Evolutionary conservation across 169 alveolate genomes (phyloP).

Genomic region (Eimeria sp.): DNA sequence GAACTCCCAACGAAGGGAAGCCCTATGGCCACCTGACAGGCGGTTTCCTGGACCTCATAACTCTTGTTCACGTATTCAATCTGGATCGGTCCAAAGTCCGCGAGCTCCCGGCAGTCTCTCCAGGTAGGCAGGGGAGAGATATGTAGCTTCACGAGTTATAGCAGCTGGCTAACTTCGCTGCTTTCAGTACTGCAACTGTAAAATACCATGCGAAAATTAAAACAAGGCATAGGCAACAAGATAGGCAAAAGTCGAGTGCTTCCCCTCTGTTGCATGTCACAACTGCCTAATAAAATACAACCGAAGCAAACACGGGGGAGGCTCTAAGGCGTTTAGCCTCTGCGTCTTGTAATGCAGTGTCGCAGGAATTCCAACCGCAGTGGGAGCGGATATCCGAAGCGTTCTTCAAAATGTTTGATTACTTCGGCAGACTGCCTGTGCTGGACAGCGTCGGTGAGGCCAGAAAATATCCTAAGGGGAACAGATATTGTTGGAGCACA

Average conservation of each 20-base stretch:
- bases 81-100: conserved; percentile 37
- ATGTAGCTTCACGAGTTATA: not conserved
- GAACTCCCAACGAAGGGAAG: conserved; percentile 45
- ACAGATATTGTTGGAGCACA: not conserved
- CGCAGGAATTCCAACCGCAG: conserved; percentile 7
- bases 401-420: conserved; percentile 22
- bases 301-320: not conserved
- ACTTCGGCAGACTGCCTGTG: conserved; percentile 64
- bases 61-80: conserved; percentile 57
- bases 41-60: conserved; percentile 48
- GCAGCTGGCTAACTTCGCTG: not conserved
- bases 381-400: conserved; percentile 58
- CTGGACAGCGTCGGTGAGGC: conserved; percentile 42
- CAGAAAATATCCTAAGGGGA: not conserved
- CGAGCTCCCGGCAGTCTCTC: conserved; percentile 21
- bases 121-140: not conserved
- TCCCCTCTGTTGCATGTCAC: not conserved
- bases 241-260: not conserved
- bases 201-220: too few species aligned
- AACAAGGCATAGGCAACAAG: not conserved
- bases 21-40: conserved; percentile 61
- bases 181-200: too few species aligned
- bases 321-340: not conserved
- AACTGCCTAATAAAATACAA: not conserved
- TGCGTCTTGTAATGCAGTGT: not conserved